Base-by-base conservation (phyloP, 2,329 filamentous ascomycete genomes). In the Dichotomopilus funicola region DNA sequence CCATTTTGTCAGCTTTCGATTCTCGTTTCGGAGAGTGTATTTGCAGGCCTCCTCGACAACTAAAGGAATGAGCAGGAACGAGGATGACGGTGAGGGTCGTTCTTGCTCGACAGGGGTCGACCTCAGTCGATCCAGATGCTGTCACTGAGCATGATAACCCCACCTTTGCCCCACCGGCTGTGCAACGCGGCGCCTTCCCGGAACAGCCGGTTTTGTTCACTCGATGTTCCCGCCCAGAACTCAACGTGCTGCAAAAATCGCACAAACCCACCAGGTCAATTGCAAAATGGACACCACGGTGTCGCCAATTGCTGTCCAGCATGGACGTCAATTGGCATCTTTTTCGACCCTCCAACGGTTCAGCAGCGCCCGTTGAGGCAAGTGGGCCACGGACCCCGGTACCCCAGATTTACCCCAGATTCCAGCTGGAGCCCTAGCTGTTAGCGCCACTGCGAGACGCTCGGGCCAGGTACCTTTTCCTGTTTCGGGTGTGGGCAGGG, bases 401-500 rank as follows among this genome's bases (percentile, higher is more conserved):
- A 61, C 61, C 61, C 61, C 61, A 36, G 61, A 59, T 62, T 59
- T 60, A 55, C 58, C 59, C 61, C 61, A 55, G 61, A 61, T 58
- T 61, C 51, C 33, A 12, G 27, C 6, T 9, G 34, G 19, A 8
- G 6, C 19, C 45, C 41, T 47, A 43, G 56, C 52, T 59, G 47
- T 58, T 58, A 61, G 59, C 47, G 54, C n/a, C 10, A 2, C 52
- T 61, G 59, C 60, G 58, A 36, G 61, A 48, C 59, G 62, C 62
- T 61, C 53, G 61, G 57, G 34, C 61, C 62, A 62, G 59, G 59
- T 59, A 61, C 61, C 55, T 55, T 57, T 34, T 12, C 49, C 43
- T 40, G 27, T 59, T 52, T 48, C 45, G 54, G 56, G 12, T 43
- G 19, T 27, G 44, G 44, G 58, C 56, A 53, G 58, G 47, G 52